Percentiles rank a stretch among this genome's conserved stretches.
Evolutionary conservation across 139 green algal genomes (phyloP).

Genomic region (Penium margaritaceum): DNA sequence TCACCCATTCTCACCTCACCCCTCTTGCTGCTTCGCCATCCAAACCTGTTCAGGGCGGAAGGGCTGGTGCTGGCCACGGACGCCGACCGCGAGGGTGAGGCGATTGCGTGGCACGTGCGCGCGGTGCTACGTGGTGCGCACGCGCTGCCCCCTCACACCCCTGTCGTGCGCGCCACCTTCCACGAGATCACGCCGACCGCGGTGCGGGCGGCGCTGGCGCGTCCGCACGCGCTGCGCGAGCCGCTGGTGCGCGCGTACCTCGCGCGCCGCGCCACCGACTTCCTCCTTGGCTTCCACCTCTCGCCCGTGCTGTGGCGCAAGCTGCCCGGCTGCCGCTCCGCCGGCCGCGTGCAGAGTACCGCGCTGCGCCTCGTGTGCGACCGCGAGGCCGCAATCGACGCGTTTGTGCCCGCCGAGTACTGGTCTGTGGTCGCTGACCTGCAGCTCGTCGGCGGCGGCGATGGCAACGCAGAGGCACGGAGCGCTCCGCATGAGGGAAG

Average conservation of each 20-base stretch:
- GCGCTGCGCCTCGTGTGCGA: conserved; percentile 77
- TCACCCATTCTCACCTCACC: too few species aligned
- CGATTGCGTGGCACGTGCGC: conserved; percentile 87
- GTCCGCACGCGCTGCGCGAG: conserved; percentile 55
- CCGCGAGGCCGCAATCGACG: conserved; percentile 64
- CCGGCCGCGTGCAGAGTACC: conserved; percentile 77
- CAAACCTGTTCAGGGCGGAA: not conserved
- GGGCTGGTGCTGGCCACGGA: conserved; percentile 84
- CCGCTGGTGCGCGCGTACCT: conserved; percentile 84
- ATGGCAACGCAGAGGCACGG: not conserved
- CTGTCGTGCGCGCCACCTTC: conserved; percentile 33
- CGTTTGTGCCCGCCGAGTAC: conserved; percentile 54
- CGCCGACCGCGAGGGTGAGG: conserved; percentile 82
- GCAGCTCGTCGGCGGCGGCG: not conserved
- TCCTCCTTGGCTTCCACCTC: conserved; percentile 82
- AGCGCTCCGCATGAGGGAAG: too few species aligned
- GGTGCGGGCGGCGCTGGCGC: conserved; percentile 59
- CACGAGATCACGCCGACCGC: conserved; percentile 54
- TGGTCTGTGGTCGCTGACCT: conserved; percentile 29
- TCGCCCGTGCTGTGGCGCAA: conserved; percentile 85
- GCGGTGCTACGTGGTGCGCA: conserved; percentile 67
- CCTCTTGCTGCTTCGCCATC: too few species aligned
- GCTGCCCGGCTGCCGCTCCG: conserved; percentile 57
- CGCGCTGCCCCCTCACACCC: too few species aligned
- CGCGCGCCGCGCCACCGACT: conserved; percentile 77